Percentiles rank a stretch among this genome's conserved stretches.
Evolutionary conservation across 495 filamentous ascomycete species (phyloP).

Genomic region (Mytilinidion resinicola): DNA sequence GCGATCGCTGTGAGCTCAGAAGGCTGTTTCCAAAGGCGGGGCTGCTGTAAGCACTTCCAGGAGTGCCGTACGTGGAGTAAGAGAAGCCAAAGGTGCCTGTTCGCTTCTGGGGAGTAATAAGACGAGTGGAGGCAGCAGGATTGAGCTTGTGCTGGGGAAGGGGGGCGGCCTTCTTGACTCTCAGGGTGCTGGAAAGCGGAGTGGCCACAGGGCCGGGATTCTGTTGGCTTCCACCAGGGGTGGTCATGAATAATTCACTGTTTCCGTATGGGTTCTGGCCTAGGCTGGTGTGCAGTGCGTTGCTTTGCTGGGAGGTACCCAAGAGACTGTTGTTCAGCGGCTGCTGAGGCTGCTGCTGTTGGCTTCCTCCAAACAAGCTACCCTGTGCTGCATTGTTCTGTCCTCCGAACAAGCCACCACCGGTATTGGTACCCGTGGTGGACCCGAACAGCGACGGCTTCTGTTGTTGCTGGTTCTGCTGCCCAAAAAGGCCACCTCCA

Average conservation of each 20-base stretch:
- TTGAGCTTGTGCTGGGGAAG: conserved; percentile 86
- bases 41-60: conserved; percentile 63
- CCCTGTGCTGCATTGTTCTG: conserved; percentile 25
- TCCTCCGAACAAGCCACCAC: conserved; percentile 34
- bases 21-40: conserved; percentile 64
- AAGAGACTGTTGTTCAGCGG: conserved; percentile 51
- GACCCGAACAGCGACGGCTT: conserved; percentile 31
- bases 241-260: conserved; percentile 63
- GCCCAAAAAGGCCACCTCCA: conserved; percentile 42
- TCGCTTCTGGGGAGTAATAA: conserved; percentile 75
- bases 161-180: conserved; percentile 66
- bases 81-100: conserved; percentile 73
- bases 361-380: conserved; percentile 31
- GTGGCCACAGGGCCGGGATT: conserved; percentile 81
- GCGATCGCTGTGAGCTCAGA: conserved; percentile 50
- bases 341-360: conserved; percentile 30
- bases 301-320: conserved; percentile 45
- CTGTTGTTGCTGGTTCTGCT: conserved; percentile 25
- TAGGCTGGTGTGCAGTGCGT: conserved; percentile 62
- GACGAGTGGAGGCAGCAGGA: conserved; percentile 66
- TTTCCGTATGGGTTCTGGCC: conserved; percentile 79
- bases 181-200: conserved; percentile 65
- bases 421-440: conserved; percentile 17
- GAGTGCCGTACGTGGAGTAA: conserved; percentile 82
- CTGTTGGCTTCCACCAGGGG: conserved; percentile 54